A percentile compares a stretch with the other conserved stretches of the same genome.
These are phyloP conservation scores for Lichtheimia corymbifera DNA, from an alignment of 371 early-diverging fungal genomes.

Conservation along the genomic window DNA sequence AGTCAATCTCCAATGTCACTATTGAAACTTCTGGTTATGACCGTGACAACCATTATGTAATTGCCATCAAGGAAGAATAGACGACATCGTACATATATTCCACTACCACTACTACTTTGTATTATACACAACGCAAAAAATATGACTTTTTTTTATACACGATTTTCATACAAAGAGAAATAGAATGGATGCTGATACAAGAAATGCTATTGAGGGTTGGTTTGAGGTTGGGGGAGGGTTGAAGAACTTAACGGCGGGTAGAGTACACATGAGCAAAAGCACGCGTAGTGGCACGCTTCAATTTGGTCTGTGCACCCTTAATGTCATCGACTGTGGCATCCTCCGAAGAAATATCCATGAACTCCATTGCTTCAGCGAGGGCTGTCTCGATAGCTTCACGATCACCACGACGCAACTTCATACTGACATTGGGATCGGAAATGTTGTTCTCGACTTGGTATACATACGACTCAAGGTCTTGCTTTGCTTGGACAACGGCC, in stretches of 20 bases:
- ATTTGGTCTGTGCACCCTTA: conserved; percentile 88
- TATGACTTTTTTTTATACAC: conserved; percentile 4
- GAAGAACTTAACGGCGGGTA: conserved; percentile 42
- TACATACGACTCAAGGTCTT: conserved; percentile 85
- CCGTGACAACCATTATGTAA: conserved; percentile 91
- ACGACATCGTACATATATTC: not conserved
- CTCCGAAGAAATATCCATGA: conserved; percentile 77
- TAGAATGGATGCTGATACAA: conserved; percentile 1
- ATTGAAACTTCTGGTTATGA: conserved; percentile 84
- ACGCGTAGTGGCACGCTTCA: conserved; percentile 83
- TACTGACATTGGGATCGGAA: conserved; percentile 78
- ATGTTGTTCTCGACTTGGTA: conserved; percentile 87
- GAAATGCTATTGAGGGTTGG: not conserved
- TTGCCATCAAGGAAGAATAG: conserved; percentile 36
- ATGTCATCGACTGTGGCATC: conserved; percentile 85
- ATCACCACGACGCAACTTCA: conserved; percentile 81
- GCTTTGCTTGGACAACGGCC: conserved; percentile 81
- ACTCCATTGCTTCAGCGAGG: conserved; percentile 84
- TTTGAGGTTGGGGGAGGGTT: not conserved
- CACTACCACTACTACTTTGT: not conserved
- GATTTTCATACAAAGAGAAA: not conserved
- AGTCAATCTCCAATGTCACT: not conserved
- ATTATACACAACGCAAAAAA: conserved; percentile 1
- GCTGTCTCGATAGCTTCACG: conserved; percentile 87
- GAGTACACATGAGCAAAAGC: conserved; percentile 73